Evolutionary conservation across 2,329 filamentous ascomycete genomes (phyloP), one percentile per base, ranked within the genome.

Genomic region (Cordyceps tenuipes): DNA sequence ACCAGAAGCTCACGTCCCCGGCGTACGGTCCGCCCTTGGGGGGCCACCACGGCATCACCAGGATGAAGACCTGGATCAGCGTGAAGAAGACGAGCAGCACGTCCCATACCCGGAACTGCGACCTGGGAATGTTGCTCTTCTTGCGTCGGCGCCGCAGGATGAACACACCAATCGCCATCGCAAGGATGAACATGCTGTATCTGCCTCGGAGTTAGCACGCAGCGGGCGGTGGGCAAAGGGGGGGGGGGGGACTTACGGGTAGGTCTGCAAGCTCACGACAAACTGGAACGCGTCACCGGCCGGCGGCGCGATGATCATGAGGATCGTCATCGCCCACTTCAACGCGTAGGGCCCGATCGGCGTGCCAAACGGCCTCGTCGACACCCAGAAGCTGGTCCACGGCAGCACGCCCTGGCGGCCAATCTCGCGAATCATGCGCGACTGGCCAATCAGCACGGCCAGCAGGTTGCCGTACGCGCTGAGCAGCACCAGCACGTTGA

Each of bases 21-120:
- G 80, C 82, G 39, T 80, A 79, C 0, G 74, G 74, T 0, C 87
- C 87, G 0, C 75, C 79, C 0, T 76, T 75, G 0, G 87, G 88
- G 2, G 87, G 87, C 64, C 84, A 87, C 87, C 87, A 90, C 0
- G 87, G 87, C 78, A 88, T 88, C 17, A 85, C 77, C 2, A 90
- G 72, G 49, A 89, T 73, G 61, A 84, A 89, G 0, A 85, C 60
- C 56, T 87, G 81, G 0, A 84, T 72, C 0, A 83, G 68, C 50
- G 86, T 78, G 53, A 79, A 83, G 70, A 90, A 87, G 8, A 80
- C 66, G 1, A 89, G 70, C 0, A 80, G 75, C 0, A 79, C 57
- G 61, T 84, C 68, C 85, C 85, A 89, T 0, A 83, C 80, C 7
- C 72, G 75, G 69, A 87, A 89, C 4, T 79, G 77, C 0, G 81